These are phyloP conservation scores for Candida morakotiae DNA, from an alignment of 805 yeast genomes.

Conservation along the genomic window DNA sequence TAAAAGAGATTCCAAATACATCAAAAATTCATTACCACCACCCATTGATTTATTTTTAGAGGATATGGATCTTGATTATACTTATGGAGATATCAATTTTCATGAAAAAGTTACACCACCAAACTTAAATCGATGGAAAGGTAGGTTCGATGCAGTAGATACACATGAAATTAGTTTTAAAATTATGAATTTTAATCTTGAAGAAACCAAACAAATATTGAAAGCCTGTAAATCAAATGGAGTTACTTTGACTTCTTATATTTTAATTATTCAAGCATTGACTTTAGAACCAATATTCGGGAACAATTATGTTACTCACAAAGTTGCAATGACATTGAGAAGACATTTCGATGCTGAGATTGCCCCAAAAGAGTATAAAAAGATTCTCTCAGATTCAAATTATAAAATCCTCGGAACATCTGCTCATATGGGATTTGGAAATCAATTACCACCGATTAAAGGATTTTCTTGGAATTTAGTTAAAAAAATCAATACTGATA, in stretches of 20 bases:
- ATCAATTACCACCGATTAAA: constrained; percentile 25
- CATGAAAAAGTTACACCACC: constrained; percentile 18
- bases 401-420: constrained; percentile 28
- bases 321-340: constrained; percentile 32
- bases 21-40: constrained; percentile 30
- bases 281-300: constrained; percentile 28
- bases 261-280: constrained; percentile 21
- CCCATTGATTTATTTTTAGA: constrained; percentile 30
- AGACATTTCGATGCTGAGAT: constrained; percentile 16
- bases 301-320: constrained; percentile 18
- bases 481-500: constrained; percentile 14
- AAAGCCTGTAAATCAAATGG: constrained; percentile 22
- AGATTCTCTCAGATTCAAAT: constrained; percentile 12
- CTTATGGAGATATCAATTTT: constrained; percentile 20
- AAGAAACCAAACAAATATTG: constrained; percentile 19
- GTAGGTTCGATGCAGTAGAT: constrained; percentile 17
- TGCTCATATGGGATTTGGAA: constrained; percentile 31
- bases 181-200: constrained; percentile 22
- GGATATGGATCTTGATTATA: constrained; percentile 21
- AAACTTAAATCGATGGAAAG: constrained; percentile 26
- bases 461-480: constrained; percentile 33
- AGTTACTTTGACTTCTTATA: constrained; percentile 31
- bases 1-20: constrained; percentile 13
- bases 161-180: constrained; percentile 20
- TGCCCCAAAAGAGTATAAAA: constrained; percentile 14